phyloP scores from a whole-genome alignment of 75 land plant genomes.

The Cunninghamia lanceolata region DNA sequence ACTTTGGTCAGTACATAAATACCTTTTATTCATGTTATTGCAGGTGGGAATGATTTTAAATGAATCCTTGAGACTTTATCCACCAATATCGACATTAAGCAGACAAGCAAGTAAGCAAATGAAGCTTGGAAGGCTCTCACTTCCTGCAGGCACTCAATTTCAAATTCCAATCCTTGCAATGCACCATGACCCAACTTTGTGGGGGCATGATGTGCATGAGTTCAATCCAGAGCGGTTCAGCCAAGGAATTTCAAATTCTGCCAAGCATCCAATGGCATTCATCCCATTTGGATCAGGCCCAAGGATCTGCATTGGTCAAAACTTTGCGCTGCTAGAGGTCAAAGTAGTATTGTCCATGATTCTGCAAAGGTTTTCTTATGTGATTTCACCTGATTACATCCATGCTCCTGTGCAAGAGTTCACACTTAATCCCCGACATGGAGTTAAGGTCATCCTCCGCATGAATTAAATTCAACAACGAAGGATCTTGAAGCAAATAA shows the following conservation, averaged over 20 bases:
- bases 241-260: slow-evolving; percentile 30
- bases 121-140: too few species aligned
- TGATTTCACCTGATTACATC: slow-evolving; percentile 21
- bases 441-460: slow-evolving; percentile 14
- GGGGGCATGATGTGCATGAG: too few species aligned
- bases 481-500: background rate
- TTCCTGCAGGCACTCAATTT: too few species aligned
- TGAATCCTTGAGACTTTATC: too few species aligned
- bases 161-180: too few species aligned
- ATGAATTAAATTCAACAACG: background rate
- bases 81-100: too few species aligned
- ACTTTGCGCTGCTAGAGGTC: slow-evolving; percentile 27
- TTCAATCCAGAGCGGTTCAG: slow-evolving; percentile 27
- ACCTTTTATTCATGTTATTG: background rate
- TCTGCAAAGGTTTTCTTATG: slow-evolving; percentile 16
- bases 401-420: slow-evolving; percentile 20
- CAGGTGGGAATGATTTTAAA: slow-evolving; percentile 42
- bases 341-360: slow-evolving; percentile 27
- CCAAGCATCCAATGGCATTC: slow-evolving; percentile 22
- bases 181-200: too few species aligned
- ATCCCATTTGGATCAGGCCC: slow-evolving; percentile 33
- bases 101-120: too few species aligned
- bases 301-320: slow-evolving; percentile 33
- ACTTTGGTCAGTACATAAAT: background rate
- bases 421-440: slow-evolving; percentile 16